Conservation (phyloP, 768 basidiomycete species). For the Mycena amicta region DNA sequence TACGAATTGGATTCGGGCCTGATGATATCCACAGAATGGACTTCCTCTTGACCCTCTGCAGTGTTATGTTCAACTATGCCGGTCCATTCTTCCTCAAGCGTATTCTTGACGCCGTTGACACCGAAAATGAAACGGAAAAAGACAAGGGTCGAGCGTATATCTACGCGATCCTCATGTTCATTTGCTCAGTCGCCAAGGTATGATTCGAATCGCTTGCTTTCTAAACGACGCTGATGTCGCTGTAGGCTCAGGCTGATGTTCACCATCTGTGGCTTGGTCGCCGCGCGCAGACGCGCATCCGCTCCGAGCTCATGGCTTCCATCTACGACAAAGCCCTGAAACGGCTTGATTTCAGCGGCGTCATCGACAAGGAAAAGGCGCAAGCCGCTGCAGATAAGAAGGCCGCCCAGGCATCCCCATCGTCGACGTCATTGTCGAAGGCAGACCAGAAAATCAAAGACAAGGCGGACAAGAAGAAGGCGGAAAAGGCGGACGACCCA, state of each 20-base stretch:
- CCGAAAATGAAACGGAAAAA: slow-evolving; percentile 45
- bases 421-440: slow-evolving; percentile 1
- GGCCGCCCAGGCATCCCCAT: background rate
- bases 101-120: slow-evolving; percentile 33
- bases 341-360: slow-evolving; percentile 80
- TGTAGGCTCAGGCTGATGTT: background rate
- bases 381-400: slow-evolving; percentile 47
- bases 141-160: slow-evolving; percentile 67
- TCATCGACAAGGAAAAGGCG: slow-evolving; percentile 44
- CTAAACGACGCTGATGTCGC: background rate
- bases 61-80: slow-evolving; percentile 76
- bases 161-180: slow-evolving; percentile 76
- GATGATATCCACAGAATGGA: slow-evolving; percentile 51
- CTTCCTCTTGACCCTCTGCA: slow-evolving; percentile 64
- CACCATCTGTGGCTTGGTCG: slow-evolving; percentile 53
- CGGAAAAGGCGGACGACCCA: background rate
- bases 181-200: slow-evolving; percentile 59
- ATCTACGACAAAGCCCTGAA: slow-evolving; percentile 90
- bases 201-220: background rate
- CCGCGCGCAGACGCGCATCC: slow-evolving; percentile 71
- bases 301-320: slow-evolving; percentile 78
- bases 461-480: slow-evolving; percentile 37
- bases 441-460: slow-evolving; percentile 25
- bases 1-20: background rate
- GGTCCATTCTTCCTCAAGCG: slow-evolving; percentile 84